A percentile compares a stretch with the other conserved stretches of the same genome.
These are phyloP conservation scores for Coemansia sp. DNA, from an alignment of 371 early-diverging fungal genomes.

Conservation along the genomic window DNA sequence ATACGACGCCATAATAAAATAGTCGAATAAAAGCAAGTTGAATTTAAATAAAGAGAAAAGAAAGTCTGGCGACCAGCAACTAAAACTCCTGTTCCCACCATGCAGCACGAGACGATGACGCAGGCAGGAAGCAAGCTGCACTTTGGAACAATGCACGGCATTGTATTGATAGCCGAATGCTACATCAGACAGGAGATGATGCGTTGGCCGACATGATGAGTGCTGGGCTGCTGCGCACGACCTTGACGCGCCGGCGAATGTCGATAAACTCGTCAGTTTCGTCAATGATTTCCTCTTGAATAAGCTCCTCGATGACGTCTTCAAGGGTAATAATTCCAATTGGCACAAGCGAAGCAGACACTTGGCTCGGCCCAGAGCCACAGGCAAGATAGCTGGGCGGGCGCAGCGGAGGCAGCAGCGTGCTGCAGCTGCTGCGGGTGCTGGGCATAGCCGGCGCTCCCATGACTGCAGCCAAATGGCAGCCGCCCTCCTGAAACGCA, in stretches of 20 bases:
- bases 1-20: conserved; percentile 37
- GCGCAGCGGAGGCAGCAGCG: background rate
- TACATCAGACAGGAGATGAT: background rate
- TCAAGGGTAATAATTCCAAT: conserved; percentile 95
- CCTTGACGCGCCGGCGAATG: conserved; percentile 55
- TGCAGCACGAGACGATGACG: background rate
- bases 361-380: background rate
- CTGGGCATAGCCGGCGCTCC: background rate
- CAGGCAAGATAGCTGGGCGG: conserved; percentile 4
- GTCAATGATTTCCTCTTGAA: conserved; percentile 85
- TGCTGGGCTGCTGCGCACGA: conserved; percentile 48
- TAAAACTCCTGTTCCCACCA: background rate
- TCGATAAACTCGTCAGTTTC: conserved; percentile 94
- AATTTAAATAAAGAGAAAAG: background rate
- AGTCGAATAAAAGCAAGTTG: background rate
- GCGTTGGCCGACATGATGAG: conserved; percentile 3
- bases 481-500: conserved; percentile 89
- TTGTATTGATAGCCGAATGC: background rate
- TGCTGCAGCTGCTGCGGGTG: conserved; percentile 12
- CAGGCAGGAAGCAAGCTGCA: background rate
- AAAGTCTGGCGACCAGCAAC: background rate
- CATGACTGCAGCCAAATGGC: conserved; percentile 61
- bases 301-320: conserved; percentile 96
- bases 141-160: background rate
- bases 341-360: conserved; percentile 35